Evolutionary conservation across 2,329 filamentous ascomycete species (phyloP).

Genomic region (Scorias spongiosa): DNA sequence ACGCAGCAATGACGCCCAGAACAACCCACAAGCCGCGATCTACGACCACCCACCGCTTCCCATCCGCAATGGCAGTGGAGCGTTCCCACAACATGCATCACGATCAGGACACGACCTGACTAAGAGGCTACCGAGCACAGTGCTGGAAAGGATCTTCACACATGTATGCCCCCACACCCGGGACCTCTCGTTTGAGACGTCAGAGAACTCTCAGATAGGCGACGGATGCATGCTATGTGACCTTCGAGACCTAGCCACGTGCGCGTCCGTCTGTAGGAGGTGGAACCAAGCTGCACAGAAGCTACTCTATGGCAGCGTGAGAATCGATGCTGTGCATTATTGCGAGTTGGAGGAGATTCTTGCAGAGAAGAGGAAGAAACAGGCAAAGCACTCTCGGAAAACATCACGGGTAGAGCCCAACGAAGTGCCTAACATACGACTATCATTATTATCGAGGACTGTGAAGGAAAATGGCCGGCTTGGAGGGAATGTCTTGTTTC

Average conservation of each 20-base stretch:
- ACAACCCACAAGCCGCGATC: background rate
- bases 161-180: constrained; percentile 69
- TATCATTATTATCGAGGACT: constrained; percentile 66
- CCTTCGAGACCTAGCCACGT: constrained; percentile 72
- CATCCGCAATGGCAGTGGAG: constrained; percentile 13
- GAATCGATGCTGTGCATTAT: constrained; percentile 89
- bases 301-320: constrained; percentile 63
- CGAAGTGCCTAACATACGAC: constrained; percentile 60
- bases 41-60: background rate
- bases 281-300: constrained; percentile 50
- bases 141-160: constrained; percentile 64
- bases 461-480: constrained; percentile 62
- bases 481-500: constrained; percentile 54
- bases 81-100: constrained; percentile 12
- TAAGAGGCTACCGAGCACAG: constrained; percentile 43
- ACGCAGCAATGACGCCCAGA: constrained; percentile 24
- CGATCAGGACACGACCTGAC: constrained; percentile 22
- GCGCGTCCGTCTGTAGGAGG: constrained; percentile 54
- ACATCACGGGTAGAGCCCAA: constrained; percentile 58
- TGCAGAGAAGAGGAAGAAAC: constrained; percentile 57
- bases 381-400: constrained; percentile 34
- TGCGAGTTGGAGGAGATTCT: constrained; percentile 75
- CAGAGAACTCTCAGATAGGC: constrained; percentile 63
- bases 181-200: constrained; percentile 66
- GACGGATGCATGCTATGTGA: constrained; percentile 89